Percentiles rank a stretch among this genome's conserved stretches.
Evolutionary conservation across 2,329 filamentous ascomycete species (phyloP).

Genomic region (Ophiostoma sp.): DNA sequence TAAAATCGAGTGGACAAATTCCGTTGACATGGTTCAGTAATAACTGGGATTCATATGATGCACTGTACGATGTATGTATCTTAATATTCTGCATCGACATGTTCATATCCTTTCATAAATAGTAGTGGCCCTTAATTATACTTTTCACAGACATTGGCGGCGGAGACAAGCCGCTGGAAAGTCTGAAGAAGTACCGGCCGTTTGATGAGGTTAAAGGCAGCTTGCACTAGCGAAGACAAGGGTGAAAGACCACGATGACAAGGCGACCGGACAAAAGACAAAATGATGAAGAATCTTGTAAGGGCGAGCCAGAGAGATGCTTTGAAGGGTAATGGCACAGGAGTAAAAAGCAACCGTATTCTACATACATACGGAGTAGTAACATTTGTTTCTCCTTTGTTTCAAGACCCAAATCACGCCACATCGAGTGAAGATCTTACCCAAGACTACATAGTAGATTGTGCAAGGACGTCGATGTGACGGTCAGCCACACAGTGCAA

Average conservation of each 20-base stretch:
- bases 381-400: background rate
- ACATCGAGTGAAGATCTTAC: background rate
- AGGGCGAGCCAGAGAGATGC: too few species aligned
- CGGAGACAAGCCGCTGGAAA: background rate
- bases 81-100: too few species aligned
- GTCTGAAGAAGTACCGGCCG: background rate
- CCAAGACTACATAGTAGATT: background rate
- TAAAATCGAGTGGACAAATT: background rate
- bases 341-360: background rate
- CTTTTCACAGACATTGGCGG: background rate
- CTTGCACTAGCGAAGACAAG: background rate
- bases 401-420: background rate
- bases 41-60: background rate
- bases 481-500: background rate
- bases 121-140: background rate
- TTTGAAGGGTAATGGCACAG: background rate
- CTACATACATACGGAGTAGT: too few species aligned
- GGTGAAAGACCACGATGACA: background rate
- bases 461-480: background rate
- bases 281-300: background rate
- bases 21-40: background rate
- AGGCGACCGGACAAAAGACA: background rate
- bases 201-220: background rate
- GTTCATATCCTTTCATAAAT: background rate
- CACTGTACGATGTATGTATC: background rate